Base-by-base conservation (phyloP, 371 early-diverging fungal genomes). In the Mortierella sp. region DNA sequence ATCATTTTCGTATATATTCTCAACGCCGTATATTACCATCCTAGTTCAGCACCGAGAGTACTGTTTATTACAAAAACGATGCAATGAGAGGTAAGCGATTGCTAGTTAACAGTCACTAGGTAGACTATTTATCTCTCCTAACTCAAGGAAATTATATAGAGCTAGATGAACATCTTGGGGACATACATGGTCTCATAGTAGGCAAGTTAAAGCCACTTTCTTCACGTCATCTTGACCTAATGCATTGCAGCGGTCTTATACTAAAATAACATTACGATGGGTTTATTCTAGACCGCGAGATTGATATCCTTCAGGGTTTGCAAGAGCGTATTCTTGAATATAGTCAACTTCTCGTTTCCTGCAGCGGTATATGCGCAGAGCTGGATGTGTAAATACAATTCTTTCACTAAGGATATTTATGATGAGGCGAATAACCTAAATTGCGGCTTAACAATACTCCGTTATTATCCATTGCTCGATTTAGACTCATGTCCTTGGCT, bases 121-220 rank as follows among this genome's bases (percentile, higher is more conserved):
- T n/a, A n/a, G 49, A 1, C 8, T 2, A 28, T 13, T 1, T 29
- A 13, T 9, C 29, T 28, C 28, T 9, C 40, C n/a, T 47, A 47
- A 47, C 10, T 28, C 8, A 9, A 53, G 10, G n/a, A 53, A 13
- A 10, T 42, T 26, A 0, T 17, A 31, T 60, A 92, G 93, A 89
- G 43, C 72, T 95, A 31, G 95, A 95, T 65, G 87, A 90, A 54
- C 79, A 76, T 8, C 61, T 94, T 12, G 95, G 95, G 9, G 95
- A 95, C 64, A 87, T 94, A 15, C 93, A 95, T 70, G 89, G 89
- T 0, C 83, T 91, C 62, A 94, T 94, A 56, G 88, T 91, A 31
- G 91, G 90, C 82, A 78, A 66, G 70, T 17, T 19, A 17, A 4
- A 9, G 7, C 23, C 35, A 6, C 23, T 26, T 7, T 42, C 47